phyloP scores from a whole-genome alignment of 2,329 filamentous ascomycete species.

The Thermothelomyces thermophilus region DNA sequence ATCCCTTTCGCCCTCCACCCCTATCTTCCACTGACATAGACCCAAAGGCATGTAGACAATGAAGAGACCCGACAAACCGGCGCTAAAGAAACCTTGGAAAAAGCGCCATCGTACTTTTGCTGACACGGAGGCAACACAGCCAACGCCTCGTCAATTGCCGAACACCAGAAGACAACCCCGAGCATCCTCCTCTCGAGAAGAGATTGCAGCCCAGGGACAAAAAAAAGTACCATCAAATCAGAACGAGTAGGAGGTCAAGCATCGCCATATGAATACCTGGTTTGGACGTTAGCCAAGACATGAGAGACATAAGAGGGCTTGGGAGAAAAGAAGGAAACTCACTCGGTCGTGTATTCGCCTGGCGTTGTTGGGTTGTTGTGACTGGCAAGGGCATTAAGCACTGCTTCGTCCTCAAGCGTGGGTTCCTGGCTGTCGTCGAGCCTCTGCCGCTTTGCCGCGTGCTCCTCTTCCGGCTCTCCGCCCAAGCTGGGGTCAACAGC shows the following conservation, averaged over 20 bases:
- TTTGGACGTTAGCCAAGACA: conserved; percentile 7
- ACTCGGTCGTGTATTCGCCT: conserved; percentile 40
- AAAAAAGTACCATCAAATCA: too few relatives aligned
- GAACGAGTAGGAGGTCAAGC: conserved; percentile 15
- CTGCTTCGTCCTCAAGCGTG: conserved; percentile 39
- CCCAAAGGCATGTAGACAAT: not conserved
- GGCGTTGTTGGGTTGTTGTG: conserved; percentile 34
- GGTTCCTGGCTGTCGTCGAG: conserved; percentile 32
- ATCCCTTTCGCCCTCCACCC: too few relatives aligned
- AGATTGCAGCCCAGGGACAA: too few relatives aligned
- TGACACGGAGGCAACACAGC: not conserved
- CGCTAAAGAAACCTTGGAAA: not conserved
- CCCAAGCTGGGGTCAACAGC: conserved; percentile 27
- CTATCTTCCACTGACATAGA: too few relatives aligned
- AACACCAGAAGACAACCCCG: too few relatives aligned
- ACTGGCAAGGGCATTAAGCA: conserved; percentile 40
- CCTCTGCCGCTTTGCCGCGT: conserved; percentile 36
- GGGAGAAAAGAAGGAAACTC: conserved; percentile 22
- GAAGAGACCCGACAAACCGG: conserved; percentile 3
- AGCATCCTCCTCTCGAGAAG: too few relatives aligned
- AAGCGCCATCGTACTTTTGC: not conserved
- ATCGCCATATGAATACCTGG: conserved; percentile 37
- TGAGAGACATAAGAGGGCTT: not conserved
- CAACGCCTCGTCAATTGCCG: too few relatives aligned
- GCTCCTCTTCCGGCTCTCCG: conserved; percentile 27